phyloP scores from a whole-genome alignment of 2,329 filamentous ascomycete species.

The Daldinia sp. region DNA sequence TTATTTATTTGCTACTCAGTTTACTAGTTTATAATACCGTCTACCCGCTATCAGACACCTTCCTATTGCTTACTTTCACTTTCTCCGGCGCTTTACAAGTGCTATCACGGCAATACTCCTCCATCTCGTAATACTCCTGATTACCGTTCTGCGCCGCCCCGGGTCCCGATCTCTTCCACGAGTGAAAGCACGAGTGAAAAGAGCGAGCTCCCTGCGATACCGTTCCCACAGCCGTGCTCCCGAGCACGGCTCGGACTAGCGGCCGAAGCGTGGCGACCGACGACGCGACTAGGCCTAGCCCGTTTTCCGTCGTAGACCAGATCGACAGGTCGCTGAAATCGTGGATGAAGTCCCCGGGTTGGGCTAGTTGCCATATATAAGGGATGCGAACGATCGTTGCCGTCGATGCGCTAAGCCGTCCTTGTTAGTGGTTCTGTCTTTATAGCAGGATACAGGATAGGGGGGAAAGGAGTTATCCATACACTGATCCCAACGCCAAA shows the following conservation, averaged over 20 bases:
- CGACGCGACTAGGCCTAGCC: slow-evolving; percentile 56
- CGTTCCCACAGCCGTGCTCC: slow-evolving; percentile 10
- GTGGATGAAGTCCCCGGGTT: slow-evolving; percentile 56
- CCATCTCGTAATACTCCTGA: slow-evolving; percentile 29
- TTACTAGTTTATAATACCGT: neutral
- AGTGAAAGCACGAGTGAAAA: slow-evolving; percentile 1
- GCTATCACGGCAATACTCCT: neutral
- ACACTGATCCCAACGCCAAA: slow-evolving; percentile 55
- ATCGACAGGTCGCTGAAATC: slow-evolving; percentile 58
- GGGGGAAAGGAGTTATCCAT: slow-evolving; percentile 37
- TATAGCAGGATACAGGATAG: neutral
- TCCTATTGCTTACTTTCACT: slow-evolving; percentile 3
- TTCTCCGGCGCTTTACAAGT: slow-evolving; percentile 15
- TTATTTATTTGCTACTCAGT: neutral
- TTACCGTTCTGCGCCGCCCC: slow-evolving; percentile 9
- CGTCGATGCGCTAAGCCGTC: slow-evolving; percentile 52
- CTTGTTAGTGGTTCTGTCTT: neutral
- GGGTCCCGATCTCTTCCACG: slow-evolving; percentile 24
- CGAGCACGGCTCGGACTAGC: slow-evolving; percentile 48
- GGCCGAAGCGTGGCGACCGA: slow-evolving; percentile 56
- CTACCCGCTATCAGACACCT: slow-evolving; percentile 1
- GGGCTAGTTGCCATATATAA: slow-evolving; percentile 55
- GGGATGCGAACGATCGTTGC: slow-evolving; percentile 59
- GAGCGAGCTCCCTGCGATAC: slow-evolving; percentile 10
- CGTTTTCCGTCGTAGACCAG: slow-evolving; percentile 60